A percentile compares a stretch with the other conserved stretches of the same genome.
phyloP scores from a whole-genome alignment of 23 red algal genomes.

The Gracilaria domingensis region DNA sequence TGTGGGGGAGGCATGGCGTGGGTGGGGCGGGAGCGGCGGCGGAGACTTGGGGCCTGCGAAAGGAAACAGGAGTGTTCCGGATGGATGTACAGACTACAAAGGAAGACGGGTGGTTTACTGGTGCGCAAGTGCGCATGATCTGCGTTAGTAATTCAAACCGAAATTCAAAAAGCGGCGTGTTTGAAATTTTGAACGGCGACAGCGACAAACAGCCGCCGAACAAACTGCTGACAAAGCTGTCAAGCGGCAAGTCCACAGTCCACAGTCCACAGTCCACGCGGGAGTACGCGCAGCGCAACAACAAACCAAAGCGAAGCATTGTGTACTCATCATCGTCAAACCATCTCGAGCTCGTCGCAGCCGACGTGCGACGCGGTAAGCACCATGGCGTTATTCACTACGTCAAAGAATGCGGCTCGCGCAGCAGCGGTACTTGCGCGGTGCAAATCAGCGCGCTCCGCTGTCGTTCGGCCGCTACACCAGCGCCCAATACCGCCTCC shows the following conservation, averaged over 20 bases:
- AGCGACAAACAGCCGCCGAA: no score
- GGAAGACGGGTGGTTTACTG: neutral
- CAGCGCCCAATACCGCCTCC: neutral
- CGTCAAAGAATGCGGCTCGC: neutral
- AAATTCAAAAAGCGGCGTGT: neutral
- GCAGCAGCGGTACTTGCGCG: neutral
- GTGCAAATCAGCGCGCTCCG: neutral
- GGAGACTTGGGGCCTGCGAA: no score
- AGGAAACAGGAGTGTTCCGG: no score
- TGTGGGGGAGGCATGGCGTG: neutral
- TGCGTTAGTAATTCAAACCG: neutral
- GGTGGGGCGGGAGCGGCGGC: no score
- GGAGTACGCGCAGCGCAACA: neutral
- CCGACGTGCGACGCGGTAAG: neutral
- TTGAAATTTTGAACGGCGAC: conserved; percentile 16
- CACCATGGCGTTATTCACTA: neutral
- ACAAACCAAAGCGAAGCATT: neutral
- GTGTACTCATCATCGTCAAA: no score
- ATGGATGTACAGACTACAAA: no score
- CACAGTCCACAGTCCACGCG: no score
- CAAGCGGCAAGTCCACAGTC: no score
- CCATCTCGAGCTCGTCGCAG: neutral
- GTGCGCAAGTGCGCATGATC: neutral
- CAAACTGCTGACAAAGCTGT: no score
- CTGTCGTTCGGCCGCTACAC: neutral